A percentile compares a stretch with the other conserved stretches of the same genome.
These are phyloP conservation scores for Tilletia caries DNA, from an alignment of 1,284 basidiomycete species.

Conservation along the genomic window DNA sequence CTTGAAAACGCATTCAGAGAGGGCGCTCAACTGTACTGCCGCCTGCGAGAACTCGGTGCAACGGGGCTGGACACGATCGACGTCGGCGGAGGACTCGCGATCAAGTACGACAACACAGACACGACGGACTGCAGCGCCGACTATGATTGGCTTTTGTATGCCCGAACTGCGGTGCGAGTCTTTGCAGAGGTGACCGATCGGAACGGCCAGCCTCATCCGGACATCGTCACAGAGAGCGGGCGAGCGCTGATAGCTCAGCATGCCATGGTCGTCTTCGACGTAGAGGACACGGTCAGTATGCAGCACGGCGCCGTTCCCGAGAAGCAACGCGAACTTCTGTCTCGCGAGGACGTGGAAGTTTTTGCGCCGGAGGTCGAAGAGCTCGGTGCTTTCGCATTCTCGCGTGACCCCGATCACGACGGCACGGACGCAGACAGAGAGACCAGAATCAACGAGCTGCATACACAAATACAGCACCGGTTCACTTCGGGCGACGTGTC, in stretches of 20 bases:
- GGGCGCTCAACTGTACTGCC: background rate
- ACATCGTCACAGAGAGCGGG: background rate
- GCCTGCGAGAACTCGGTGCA: background rate
- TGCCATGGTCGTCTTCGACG: conserved; percentile 3
- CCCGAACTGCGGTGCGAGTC: background rate
- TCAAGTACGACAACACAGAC: background rate
- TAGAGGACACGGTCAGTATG: background rate
- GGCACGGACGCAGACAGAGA: background rate
- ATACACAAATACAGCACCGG: background rate
- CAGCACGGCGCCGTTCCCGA: background rate
- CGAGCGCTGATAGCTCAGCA: background rate
- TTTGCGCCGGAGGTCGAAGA: too few relatives aligned
- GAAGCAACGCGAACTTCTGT: background rate
- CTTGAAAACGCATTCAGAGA: background rate
- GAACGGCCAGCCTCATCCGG: background rate
- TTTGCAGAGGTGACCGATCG: background rate
- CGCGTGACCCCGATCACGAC: background rate
- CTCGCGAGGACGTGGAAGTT: background rate
- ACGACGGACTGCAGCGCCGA: background rate
- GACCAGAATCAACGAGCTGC: background rate
- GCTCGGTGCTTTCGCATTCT: too few relatives aligned
- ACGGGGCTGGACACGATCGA: background rate
- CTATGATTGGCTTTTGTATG: background rate
- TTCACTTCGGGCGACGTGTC: background rate
- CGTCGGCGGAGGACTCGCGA: background rate